Base-by-base conservation (phyloP, 2,329 filamentous ascomycete genomes). In the Stachybotrys chlorohalonatus region DNA sequence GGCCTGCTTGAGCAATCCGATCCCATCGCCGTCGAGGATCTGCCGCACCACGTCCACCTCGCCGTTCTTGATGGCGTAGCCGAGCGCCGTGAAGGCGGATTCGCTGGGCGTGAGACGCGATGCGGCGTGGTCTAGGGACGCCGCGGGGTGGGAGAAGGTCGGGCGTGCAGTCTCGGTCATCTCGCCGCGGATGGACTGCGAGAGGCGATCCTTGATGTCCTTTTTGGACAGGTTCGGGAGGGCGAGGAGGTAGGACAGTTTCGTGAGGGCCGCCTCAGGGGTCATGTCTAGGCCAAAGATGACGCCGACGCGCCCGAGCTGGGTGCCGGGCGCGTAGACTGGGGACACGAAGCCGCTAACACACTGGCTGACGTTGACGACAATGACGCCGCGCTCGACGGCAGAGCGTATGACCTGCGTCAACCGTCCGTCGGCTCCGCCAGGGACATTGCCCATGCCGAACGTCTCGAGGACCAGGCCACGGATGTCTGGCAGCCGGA, bases 351-450 rank as follows among this genome's bases (percentile, higher is more conserved):
- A 87, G 48, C 87, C 87, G 57, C 81, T 86, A 62, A 86, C 80
- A 77, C 92, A 96, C 73, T 96, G 92, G 52, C 89, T 95, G 57
- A 96, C 86, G 66, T 95, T 96, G 60, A 96, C 89, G 56, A 96
- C 86, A 56, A 94, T 84, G 59, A 94, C 85, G 45, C 90, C 91
- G 56, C 90, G 82, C 65, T 85, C 77, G 47, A 95, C 89, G 24
- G 89, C 91, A 48, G 84, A 82, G 16, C 83, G 80, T 63, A 96
- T 84, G 51, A 93, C 88, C 54, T 84, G 84, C 15, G 87, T 91
- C 68, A 96, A 80, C 52, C 83, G 85, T 54, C 89, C 89, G 66
- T 94, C 89, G 51, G 85, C 80, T 32, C 90, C 90, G 46, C 87
- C 87, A 3, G 92, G 92, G 11, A 92, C 88, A 71, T 96, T 96